These are phyloP conservation scores for Sporobolomyces roseus DNA, from an alignment of 768 basidiomycete species.

Conservation along the genomic window DNA sequence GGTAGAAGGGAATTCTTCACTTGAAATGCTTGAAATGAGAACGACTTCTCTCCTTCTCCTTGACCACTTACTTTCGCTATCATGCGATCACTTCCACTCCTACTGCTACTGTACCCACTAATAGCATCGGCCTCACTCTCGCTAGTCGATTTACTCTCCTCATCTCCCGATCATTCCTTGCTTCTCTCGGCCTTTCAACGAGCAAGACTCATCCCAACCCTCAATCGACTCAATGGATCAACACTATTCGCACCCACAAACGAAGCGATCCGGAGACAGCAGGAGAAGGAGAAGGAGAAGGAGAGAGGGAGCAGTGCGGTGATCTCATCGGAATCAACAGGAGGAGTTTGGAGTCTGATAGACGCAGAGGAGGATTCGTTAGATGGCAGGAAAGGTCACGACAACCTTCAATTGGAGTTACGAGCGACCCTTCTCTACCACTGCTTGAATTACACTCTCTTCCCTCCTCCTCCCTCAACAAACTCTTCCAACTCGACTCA, in stretches of 20 bases:
- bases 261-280: slow-evolving; percentile 63
- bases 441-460: slow-evolving; percentile 73
- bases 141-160: slow-evolving; percentile 71
- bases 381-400: slow-evolving; percentile 54
- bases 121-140: slow-evolving; percentile 50
- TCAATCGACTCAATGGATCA: slow-evolving; percentile 74
- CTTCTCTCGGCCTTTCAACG: slow-evolving; percentile 73
- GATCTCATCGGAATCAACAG: no score
- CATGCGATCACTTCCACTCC: no score
- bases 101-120: background rate
- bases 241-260: slow-evolving; percentile 96
- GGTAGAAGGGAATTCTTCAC: no score
- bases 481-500: background rate
- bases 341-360: no score
- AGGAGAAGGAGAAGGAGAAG: slow-evolving; percentile 1
- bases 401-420: slow-evolving; percentile 77
- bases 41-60: no score
- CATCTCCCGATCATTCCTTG: slow-evolving; percentile 49
- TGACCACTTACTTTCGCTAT: no score
- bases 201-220: slow-evolving; percentile 80
- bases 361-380: no score
- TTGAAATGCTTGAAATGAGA: no score
- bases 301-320: no score
- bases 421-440: slow-evolving; percentile 94
- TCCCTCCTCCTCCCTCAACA: slow-evolving; percentile 44